Evolutionary conservation across 805 yeast genomes (phyloP), one percentile per base, ranked within the genome.

Genomic region (Citeromyces nyonsensis): DNA sequence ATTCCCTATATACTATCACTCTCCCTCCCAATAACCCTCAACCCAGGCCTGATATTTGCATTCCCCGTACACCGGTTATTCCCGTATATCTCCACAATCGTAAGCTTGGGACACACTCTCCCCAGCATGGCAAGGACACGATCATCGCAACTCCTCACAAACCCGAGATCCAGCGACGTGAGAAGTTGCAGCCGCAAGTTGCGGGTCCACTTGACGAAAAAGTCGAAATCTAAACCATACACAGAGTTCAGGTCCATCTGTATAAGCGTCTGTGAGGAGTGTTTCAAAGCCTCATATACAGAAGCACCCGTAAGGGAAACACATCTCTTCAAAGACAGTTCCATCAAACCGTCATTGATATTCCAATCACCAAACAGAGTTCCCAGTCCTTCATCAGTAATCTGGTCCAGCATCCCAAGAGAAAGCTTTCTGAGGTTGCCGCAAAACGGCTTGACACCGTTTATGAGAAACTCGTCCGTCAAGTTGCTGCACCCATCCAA

Each of bases 81-180:
- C 2, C 95, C 95, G 49, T 76, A 84, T 10, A 83, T 86, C 43
- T 83, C 93, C 35, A 88, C 47, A 10, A 80, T 61, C 30, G 64
- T 61, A 35, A 88, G 52, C 30, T 68, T 68, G 0, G 73, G 66
- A 39, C 91, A 81, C 8, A 66, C 61, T 18, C 63, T 53, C 3
- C 79, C 65, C 13, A 84, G 42, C 20, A 64, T 44, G 15, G 66
- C 68, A n/a, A 86, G 49, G 1, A 72, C 65, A 12, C 61, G 65
- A 50, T 88, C 83, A 46, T 84, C 84, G 9, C 83, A 66, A 13
- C 72, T 59, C 26, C 93, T 59, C 3, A 84, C 81, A 52, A 88
- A 88, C 0, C 96, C 93, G 10, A 74, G 47, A 49, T 88, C 91
- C 11, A 82, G 43, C 24, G 70, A 64, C 1, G 83, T 71, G 28